phyloP scores from a whole-genome alignment of 2,329 filamentous ascomycete genomes.

The Bipolaris gigantea region DNA sequence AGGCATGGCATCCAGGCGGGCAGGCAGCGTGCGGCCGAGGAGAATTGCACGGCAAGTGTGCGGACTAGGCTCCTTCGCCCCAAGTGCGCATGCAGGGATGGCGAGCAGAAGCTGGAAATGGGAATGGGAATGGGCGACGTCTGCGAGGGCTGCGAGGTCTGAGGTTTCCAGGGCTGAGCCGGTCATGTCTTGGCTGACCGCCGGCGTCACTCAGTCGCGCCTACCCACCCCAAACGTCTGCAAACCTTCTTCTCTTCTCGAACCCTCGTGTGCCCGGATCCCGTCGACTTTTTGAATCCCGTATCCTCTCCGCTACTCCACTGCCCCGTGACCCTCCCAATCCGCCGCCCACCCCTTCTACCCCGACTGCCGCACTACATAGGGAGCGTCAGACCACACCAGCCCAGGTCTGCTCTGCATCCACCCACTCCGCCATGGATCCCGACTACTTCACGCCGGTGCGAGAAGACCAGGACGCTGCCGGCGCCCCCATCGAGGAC shows the following conservation, averaged over 20 bases:
- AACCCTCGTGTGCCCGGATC: neutral
- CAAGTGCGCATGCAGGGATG: constrained; percentile 12
- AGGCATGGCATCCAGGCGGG: neutral
- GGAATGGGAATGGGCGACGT: too few species aligned
- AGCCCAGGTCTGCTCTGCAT: constrained; percentile 7
- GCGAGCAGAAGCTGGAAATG: constrained; percentile 4
- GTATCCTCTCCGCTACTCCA: neutral
- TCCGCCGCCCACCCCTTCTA: constrained; percentile 6
- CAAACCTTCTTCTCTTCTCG: constrained; percentile 8
- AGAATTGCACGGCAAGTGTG: constrained; percentile 5
- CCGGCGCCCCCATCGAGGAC: constrained; percentile 30
- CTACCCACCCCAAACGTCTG: constrained; percentile 11
- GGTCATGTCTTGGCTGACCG: constrained; percentile 12
- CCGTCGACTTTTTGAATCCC: constrained; percentile 4
- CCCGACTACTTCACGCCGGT: constrained; percentile 38
- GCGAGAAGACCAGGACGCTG: constrained; percentile 24
- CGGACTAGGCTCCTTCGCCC: constrained; percentile 5
- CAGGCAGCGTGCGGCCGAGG: constrained; percentile 7
- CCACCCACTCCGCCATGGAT: constrained; percentile 31
- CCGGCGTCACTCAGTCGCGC: constrained; percentile 15
- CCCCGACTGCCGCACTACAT: constrained; percentile 10
- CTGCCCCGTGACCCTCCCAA: neutral
- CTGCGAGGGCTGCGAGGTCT: too few species aligned
- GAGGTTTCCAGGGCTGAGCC: constrained; percentile 14
- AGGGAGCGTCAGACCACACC: constrained; percentile 12